Base-by-base conservation (phyloP, 1,284 basidiomycete genomes). In the Tylopilus sp. region DNA sequence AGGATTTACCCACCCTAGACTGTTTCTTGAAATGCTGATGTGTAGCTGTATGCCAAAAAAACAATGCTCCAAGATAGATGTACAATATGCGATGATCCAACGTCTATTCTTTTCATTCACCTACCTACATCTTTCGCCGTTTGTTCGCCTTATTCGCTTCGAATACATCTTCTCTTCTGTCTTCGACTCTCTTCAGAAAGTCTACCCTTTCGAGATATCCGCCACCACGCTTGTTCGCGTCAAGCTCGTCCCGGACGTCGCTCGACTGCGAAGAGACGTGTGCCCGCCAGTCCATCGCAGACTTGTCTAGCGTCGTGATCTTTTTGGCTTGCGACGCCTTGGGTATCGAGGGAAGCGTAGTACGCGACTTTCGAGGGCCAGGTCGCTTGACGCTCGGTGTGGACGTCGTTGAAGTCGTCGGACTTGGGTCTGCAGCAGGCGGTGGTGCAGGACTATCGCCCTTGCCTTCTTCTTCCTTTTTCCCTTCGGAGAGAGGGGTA, bases 131-230 rank as follows among this genome's bases (percentile, higher is more conserved):
- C 65, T 77, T 78, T 53, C 83, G 74, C 46, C 86, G 78, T 65
- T 88, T 90, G 49, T 63, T 76, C 48, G 72, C 61, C 59, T 80
- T 82, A 58, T 68, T 77, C 5, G 78, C 74, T 39, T 88, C 86
- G 19, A 87, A 66, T 2, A 75, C 77, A 45, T 82, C 81, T 43
- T 88, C 87, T 67, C 80, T 84, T 53, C 86, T 76, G 44, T 84
- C 82, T 36, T 83, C 85, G 0, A 92, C 90, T 40, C 90, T 74
- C 52, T 85, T 73, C 61, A 93, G 67, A 64, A 92, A 93, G 41
- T 90, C 87, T 24, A 90, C 82, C 70, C 88, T 91, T 61, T 90
- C 90, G 19, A 93, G 74, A 69, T 88, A 92, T 0, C 90, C 88
- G 20, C 87, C 88, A 1, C 83, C 80, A 45, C 84, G 78, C 44